These are phyloP conservation scores for Tetrapisispora iriomotensis DNA, from an alignment of 805 yeast species.

Conservation along the genomic window DNA sequence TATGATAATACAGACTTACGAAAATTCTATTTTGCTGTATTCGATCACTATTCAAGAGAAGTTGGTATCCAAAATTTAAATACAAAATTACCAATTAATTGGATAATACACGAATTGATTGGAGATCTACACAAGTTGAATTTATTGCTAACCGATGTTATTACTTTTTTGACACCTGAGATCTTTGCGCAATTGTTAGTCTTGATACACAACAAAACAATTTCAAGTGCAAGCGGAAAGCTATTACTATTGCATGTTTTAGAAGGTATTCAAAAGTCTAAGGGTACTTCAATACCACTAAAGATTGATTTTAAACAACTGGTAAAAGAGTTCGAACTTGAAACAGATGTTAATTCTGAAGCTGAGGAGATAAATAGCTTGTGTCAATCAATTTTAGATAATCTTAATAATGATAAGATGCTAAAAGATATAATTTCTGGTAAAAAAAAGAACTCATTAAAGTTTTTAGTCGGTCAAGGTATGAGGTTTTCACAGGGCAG, in stretches of 20 bases:
- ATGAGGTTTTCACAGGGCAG: constrained; percentile 72
- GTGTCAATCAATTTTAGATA: constrained; percentile 37
- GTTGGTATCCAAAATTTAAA: constrained; percentile 17
- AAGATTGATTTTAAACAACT: constrained; percentile 31
- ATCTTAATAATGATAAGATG: constrained; percentile 37
- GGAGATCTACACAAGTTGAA: constrained; percentile 55
- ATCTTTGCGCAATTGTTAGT: constrained; percentile 47
- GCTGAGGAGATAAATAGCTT: constrained; percentile 29
- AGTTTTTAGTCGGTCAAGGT: constrained; percentile 72
- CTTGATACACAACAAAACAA: constrained; percentile 35
- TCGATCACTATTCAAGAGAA: constrained; percentile 27
- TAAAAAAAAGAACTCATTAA: constrained; percentile 53
- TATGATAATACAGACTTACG: constrained; percentile 32
- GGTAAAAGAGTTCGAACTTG: constrained; percentile 46
- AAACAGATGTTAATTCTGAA: constrained; percentile 25
- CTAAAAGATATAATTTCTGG: constrained; percentile 49
- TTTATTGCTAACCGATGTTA: constrained; percentile 24
- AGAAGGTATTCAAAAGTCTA: constrained; percentile 35
- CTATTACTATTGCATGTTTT: constrained; percentile 53
- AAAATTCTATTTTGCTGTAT: constrained; percentile 39
- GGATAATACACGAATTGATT: constrained; percentile 74
- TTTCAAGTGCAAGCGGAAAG: constrained; percentile 65
- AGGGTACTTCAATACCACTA: not conserved
- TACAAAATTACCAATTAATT: constrained; percentile 48
- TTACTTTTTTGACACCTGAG: constrained; percentile 30